Percentiles rank a stretch among this genome's conserved stretches.
phyloP scores from a whole-genome alignment of 2,329 filamentous ascomycete genomes.

The Fusarium annulatum region DNA sequence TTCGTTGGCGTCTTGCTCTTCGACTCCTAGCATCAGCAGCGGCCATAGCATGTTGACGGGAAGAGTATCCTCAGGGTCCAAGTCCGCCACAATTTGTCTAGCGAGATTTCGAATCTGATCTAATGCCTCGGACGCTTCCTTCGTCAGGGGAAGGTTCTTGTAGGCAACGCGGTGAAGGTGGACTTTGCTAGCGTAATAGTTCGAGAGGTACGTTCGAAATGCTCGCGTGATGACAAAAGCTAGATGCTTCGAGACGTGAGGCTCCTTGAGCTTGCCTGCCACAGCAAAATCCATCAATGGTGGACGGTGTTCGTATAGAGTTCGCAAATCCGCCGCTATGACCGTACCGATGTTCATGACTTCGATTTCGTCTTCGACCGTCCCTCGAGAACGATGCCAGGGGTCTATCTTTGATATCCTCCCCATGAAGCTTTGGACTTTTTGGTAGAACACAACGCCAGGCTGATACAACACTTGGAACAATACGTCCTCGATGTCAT shows the following conservation, averaged over 20 bases:
- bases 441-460: conserved; percentile 67
- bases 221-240: conserved; percentile 62
- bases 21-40: conserved; percentile 65
- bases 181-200: conserved; percentile 66
- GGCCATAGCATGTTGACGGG: conserved; percentile 69
- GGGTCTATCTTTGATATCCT: conserved; percentile 67
- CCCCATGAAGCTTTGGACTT: conserved; percentile 68
- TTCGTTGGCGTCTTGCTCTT: conserved; percentile 62
- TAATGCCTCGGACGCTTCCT: conserved; percentile 60
- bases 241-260: conserved; percentile 60
- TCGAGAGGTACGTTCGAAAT: conserved; percentile 67
- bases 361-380: conserved; percentile 67
- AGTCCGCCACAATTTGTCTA: conserved; percentile 55
- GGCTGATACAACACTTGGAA: conserved; percentile 67
- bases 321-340: conserved; percentile 62
- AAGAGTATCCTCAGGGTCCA: conserved; percentile 57
- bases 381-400: conserved; percentile 66
- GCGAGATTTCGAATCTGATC: conserved; percentile 61
- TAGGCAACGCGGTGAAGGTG: conserved; percentile 69
- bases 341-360: conserved; percentile 65
- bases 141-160: conserved; percentile 62
- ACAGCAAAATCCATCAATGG: conserved; percentile 67
- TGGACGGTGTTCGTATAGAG: conserved; percentile 62
- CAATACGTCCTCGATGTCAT: conserved; percentile 61
- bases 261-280: conserved; percentile 60